Base-by-base conservation (phyloP, 2,329 filamentous ascomycete genomes). In the Emergomyces orientalis region DNA sequence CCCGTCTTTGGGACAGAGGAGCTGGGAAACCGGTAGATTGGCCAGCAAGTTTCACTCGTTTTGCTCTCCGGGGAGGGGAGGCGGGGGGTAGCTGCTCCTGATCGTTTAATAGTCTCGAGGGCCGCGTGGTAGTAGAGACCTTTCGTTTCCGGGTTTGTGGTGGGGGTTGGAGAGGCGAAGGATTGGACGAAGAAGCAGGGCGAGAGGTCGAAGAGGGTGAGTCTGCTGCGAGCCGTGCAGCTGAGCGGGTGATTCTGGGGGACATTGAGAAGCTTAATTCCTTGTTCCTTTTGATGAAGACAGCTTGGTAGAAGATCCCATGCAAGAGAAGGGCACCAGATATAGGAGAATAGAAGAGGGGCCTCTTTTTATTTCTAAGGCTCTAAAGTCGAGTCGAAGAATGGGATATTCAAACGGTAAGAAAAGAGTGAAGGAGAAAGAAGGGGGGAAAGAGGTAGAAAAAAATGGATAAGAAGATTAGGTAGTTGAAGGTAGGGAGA, bases 171-270 rank as follows among this genome's bases (percentile, higher is more conserved):
- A 73, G 75, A 65, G 75, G 72, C 66, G 72, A 72, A 11, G 45
- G 45, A 49, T 8, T 70, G 67, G 74, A 72, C 70, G 76, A 71
- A 70, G 79, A 73, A 67, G 78, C 73, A 68, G 78, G 71, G 67
- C 77, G 72, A 69, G 74, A 72, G 78, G 79, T 78, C 80, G 78
- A 73, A 80, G 81, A 74, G 77, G 85, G 75, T 67, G 75, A 73
- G 73, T 82, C 82, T 78, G 90, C 88, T 81, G 90, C 90, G 85
- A 90, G 87, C 82, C 91, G 91, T 81, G 92, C 89, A 78, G 92
- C 88, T 73, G 92, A 94, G 82, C 93, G 91, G 83, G 93, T 97
- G 73, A 94, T 87, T 90, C 92, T 97, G 85, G 87, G 82, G 86
- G 90, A 90, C 91, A 96, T 97, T 59, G 87, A 93, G 90, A 88